Percentiles rank a stretch among this genome's conserved stretches.
Conservation (phyloP, 306 rosid genomes). For the Corylus americana region DNA sequence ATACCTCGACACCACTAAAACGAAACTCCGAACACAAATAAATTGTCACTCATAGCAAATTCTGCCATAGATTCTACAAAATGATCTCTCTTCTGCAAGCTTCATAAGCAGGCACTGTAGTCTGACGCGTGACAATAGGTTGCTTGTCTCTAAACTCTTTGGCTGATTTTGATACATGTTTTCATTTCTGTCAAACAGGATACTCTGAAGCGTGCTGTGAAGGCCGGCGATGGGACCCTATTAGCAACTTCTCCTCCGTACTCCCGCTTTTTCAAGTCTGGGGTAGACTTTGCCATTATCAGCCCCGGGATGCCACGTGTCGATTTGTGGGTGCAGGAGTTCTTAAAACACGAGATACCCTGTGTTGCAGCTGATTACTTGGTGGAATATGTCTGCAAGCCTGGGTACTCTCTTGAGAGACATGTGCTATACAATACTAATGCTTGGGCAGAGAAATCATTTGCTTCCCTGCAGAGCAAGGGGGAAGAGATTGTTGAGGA, state of each 20-base stretch:
- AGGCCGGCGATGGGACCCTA: slow-evolving; percentile 87
- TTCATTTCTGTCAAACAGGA: slow-evolving; percentile 52
- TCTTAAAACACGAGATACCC: slow-evolving; percentile 80
- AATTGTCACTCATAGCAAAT: neutral
- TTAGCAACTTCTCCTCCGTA: slow-evolving; percentile 96
- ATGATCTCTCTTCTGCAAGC: neutral
- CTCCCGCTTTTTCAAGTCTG: slow-evolving; percentile 61
- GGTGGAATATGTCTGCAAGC: slow-evolving; percentile 92
- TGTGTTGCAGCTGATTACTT: slow-evolving; percentile 86
- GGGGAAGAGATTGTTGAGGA: slow-evolving; percentile 62
- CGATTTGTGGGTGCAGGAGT: slow-evolving; percentile 89
- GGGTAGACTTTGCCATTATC: slow-evolving; percentile 73
- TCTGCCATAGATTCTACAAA: slow-evolving; percentile 15
- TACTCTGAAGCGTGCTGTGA: slow-evolving; percentile 84
- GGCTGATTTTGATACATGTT: slow-evolving; percentile 13
- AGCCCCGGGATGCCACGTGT: slow-evolving; percentile 82
- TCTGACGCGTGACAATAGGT: no score
- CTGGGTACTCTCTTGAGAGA: slow-evolving; percentile 73
- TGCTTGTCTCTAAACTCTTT: neutral
- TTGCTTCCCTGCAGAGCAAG: slow-evolving; percentile 44
- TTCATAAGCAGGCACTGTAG: neutral
- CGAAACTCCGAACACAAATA: no score
- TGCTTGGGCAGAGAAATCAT: slow-evolving; percentile 76
- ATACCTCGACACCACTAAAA: no score
- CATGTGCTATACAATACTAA: slow-evolving; percentile 70